Evolutionary conservation across 345 rosid species (phyloP).

Genomic region (Dipteronia dyeriana): DNA sequence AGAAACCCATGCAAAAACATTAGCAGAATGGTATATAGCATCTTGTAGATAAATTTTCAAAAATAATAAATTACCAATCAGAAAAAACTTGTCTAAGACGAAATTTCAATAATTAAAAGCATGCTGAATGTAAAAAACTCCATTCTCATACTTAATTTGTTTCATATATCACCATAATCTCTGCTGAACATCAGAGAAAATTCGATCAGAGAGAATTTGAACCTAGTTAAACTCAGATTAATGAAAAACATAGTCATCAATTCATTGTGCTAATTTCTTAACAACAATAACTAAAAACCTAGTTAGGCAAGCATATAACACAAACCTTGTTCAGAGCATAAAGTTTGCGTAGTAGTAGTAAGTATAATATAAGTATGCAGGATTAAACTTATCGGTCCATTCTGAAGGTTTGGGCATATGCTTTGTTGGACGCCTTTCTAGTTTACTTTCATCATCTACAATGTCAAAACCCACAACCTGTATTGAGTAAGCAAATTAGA

Average conservation of each 20-base stretch:
- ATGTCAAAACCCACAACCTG: conserved; percentile 66
- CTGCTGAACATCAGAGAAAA: neutral
- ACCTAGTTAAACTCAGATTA: neutral
- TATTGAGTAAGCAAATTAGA: conserved; percentile 18
- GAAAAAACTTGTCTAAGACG: neutral
- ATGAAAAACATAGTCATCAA: neutral
- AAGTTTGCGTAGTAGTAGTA: conserved; percentile 62
- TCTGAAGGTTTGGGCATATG: conserved; percentile 59
- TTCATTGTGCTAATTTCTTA: neutral
- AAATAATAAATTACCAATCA: neutral
- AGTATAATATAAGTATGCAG: conserved; percentile 55
- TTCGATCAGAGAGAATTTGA: no score
- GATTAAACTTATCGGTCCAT: conserved; percentile 60
- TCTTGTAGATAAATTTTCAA: neutral
- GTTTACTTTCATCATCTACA: conserved; percentile 67
- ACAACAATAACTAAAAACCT: neutral
- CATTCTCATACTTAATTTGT: neutral
- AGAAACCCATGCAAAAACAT: neutral
- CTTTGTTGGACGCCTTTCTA: conserved; percentile 62
- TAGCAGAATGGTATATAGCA: no score
- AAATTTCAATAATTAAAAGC: neutral
- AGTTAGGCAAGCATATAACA: neutral
- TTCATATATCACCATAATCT: neutral
- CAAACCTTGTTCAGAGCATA: conserved; percentile 51
- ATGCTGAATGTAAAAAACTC: neutral